Evolutionary conservation across 768 basidiomycete genomes (phyloP), one percentile per base, ranked within the genome.

Genomic region (Russula earlei): DNA sequence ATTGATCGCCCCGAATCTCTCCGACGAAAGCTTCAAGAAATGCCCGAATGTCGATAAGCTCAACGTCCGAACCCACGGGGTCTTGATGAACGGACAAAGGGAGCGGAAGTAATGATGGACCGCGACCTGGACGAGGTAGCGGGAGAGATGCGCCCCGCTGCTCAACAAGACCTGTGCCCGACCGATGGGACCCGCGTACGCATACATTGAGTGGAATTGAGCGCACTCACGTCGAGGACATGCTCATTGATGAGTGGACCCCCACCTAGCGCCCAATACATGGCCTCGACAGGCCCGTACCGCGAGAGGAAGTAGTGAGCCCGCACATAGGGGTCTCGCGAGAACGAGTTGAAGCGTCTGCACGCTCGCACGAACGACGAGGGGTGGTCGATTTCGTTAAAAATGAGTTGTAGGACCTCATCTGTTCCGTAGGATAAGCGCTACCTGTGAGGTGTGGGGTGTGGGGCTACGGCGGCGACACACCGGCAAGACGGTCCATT

Each of bases 21-120:
- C 71, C 34, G 79, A 74, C 10, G 82, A 81, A 25, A 82, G 68
- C 49, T 74, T 74, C 66, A 87, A 70, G 63, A 90, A 83, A 66
- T 89, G 75, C 1, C 73, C 71, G 62, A 87, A 86, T 48, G 83
- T 78, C 17, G 74, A 65, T 33, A 85, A 70, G 6, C 80, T 72
- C 47, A 89, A 74, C 25, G 75, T 77, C 63, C 85, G 78, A 61
- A 84, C 84, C 87, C 87, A 90, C 22, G 72, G 71, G 1, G 83
- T 78, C 70, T 87, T 87, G 69, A 88, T 79, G 61, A 88, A 90
- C 58, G 85, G 84, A 27, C 79, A 71, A 57, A 80, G 79, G 2
- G 84, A 80, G 59, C 83, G 78, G 67, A 87, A 90, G 67, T 82
- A 87, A 66, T 89, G 87, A 58, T 88, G 86, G 51, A 84, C 80